Base-by-base conservation (phyloP, 305 asterid species). In the Fraxinus dipetala region DNA sequence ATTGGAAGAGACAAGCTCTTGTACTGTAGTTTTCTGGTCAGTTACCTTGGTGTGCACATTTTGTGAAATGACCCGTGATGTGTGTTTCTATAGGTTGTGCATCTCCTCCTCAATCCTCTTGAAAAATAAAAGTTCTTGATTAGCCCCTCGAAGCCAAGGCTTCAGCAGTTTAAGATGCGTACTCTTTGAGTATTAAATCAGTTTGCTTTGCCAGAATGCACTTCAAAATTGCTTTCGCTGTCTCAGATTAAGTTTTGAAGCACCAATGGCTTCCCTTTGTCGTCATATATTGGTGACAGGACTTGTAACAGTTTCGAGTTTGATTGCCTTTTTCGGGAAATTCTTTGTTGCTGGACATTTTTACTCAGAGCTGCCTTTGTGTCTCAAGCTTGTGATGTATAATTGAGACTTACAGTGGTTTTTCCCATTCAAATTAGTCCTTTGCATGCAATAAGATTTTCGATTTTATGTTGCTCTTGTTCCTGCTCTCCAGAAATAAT, bases 61-160 rank as follows among this genome's bases (percentile, higher is more conserved):
- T 20, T 82, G 83, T 82, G 86, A 72, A 76, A 83, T 80, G 85
- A 78, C 79, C 75, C 80, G 82, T 84, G 79, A 85, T 85, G 89
- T 86, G 86, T 84, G 83, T 80, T 82, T 86, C 18, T 63, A 81
- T 77, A 56, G 82, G 77, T 78, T 83, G 80, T 84, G 79, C 79
- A 40, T 84, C 95, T 77, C 99, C 82, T 76, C 81, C 32, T 28
- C 76, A 81, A 81, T 81, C 82, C 77, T 83, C 84, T 82, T 82
- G 48, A 61, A 89, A 30, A 69, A 89, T 88, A 90, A 86, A 84
- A 77, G 75, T 86, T 79, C 74, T 85, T 59, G 83, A 82, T 80
- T 82, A 81, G 88, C 85, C 74, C 85, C 86, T 32, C 72, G 87
- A 83, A 77, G 86, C 85, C 83, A 79, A 80, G 83, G 81, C 83